Evolutionary conservation across 1,284 basidiomycete species (phyloP), one percentile per base, ranked within the genome.

Genomic region (Boletus sp.): DNA sequence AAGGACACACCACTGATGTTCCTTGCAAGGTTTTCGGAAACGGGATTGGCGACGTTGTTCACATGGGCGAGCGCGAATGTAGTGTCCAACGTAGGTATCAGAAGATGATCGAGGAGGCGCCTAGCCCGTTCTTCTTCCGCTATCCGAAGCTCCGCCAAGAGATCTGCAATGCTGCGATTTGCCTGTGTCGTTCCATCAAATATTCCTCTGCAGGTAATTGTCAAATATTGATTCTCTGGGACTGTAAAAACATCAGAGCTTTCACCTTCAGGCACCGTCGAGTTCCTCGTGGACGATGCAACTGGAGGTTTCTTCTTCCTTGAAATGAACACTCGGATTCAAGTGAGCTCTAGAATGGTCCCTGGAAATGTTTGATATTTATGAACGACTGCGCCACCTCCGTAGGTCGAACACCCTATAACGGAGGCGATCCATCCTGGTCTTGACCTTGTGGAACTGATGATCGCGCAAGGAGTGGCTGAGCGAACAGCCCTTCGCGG

Each of bases 271-370:
- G 80, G 82, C 1, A 88, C 83, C 0, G 74, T 85, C 22, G 84
- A 88, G 59, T 85, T 84, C 55, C 67, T 88, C 3, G 79, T 85
- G 4, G 80, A 85, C 55, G 73, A 81, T 48, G 49, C 67, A 0
- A 74, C 72, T 0, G 72, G 71, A 0, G 61, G 71, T 8, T 87
- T 83, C 64, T 87, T 76, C 69, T 89, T 88, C 57, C 71, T 89
- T 16, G 86, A 89, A 62, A 81, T 88, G 77, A 88, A 89, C 53
- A 81, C 83, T 0, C 73, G 84, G 6, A 75, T 87, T 46, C 84
- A 85, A 66, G 77, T 75, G 53, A 45, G 65, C 44, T 19, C 32
- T 13, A 23, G 10, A 14, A 19, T 44, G n/a, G 22, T 27, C 7
- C 26, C 3, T 30, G 16, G 36, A 36, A 16, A 16, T 12, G 30